Conservation (phyloP, 1,139 yeast genomes). For the Candida sanyaensis region DNA sequence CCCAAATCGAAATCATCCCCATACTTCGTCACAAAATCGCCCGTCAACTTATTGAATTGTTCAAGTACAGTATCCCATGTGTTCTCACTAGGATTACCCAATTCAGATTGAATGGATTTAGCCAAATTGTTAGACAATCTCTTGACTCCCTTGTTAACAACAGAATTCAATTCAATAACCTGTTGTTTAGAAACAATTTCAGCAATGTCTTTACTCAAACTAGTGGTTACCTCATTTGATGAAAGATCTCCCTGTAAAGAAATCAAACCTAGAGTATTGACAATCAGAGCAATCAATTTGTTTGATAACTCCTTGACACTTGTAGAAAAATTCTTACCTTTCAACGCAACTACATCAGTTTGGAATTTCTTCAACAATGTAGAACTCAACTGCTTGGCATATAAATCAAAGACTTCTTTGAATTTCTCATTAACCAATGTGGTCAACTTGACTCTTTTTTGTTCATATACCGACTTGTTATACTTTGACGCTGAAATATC, state of each 20-base stretch:
- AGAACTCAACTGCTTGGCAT: slow-evolving; percentile 24
- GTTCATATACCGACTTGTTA: slow-evolving; percentile 60
- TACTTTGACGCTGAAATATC: slow-evolving; percentile 77
- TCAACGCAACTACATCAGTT: slow-evolving; percentile 18
- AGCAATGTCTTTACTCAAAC: slow-evolving; percentile 24
- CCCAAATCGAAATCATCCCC: slow-evolving; percentile 61
- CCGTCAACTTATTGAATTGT: slow-evolving; percentile 46
- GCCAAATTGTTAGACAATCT: slow-evolving; percentile 40
- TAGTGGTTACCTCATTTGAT: slow-evolving; percentile 14
- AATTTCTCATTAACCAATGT: slow-evolving; percentile 48
- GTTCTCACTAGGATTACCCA: slow-evolving; percentile 45
- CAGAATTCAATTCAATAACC: slow-evolving; percentile 43
- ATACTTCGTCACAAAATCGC: slow-evolving; percentile 23
- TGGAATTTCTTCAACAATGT: slow-evolving; percentile 20
- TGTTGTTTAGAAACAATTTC: slow-evolving; percentile 40
- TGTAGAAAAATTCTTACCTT: slow-evolving; percentile 23
- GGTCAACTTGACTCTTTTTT: slow-evolving; percentile 53
- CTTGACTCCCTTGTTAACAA: slow-evolving; percentile 39
- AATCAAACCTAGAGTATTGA: slow-evolving; percentile 18
- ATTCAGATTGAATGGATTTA: slow-evolving; percentile 39
- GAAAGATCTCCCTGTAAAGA: slow-evolving; percentile 27
- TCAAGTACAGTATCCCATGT: slow-evolving; percentile 65
- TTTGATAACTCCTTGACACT: slow-evolving; percentile 17
- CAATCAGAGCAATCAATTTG: slow-evolving; percentile 16
- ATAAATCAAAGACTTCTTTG: slow-evolving; percentile 41